Conservation (phyloP, 192 early-diverging fungal species). For the Coemansia sp. region DNA sequence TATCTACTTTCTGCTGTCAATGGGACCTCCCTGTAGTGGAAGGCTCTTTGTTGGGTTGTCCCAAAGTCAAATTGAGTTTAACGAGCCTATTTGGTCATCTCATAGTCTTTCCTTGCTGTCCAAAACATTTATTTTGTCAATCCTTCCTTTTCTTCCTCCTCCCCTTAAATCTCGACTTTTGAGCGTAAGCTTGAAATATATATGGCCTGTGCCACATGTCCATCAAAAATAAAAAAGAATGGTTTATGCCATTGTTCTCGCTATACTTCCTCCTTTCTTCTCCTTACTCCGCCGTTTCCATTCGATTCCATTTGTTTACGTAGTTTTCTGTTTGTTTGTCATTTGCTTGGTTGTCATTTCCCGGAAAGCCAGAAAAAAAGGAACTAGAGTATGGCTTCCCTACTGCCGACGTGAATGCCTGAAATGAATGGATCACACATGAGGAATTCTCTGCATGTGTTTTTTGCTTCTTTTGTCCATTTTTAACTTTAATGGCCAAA, state of each 20-base stretch:
- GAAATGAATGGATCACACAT: neutral
- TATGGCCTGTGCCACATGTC: neutral
- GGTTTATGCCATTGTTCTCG: neutral
- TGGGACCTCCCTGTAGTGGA: neutral
- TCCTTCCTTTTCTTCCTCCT: neutral
- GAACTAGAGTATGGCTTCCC: neutral
- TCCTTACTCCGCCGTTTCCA: neutral
- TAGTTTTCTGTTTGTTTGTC: neutral
- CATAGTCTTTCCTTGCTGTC: neutral
- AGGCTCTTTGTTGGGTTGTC: no score
- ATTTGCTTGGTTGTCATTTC: neutral
- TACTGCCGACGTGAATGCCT: neutral
- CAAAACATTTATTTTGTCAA: neutral
- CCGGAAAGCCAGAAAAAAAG: neutral
- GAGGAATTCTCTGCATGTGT: neutral
- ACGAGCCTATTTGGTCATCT: neutral
- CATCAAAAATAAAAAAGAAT: neutral
- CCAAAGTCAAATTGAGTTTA: no score
- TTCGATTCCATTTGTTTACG: neutral
- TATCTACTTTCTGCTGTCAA: neutral
- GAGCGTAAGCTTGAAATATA: neutral
- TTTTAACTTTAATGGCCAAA: neutral
- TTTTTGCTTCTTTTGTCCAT: neutral
- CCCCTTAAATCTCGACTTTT: neutral
- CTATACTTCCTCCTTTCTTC: neutral